phyloP scores from a whole-genome alignment of 495 filamentous ascomycete genomes.

The Rostrohypoxylon terebratum region DNA sequence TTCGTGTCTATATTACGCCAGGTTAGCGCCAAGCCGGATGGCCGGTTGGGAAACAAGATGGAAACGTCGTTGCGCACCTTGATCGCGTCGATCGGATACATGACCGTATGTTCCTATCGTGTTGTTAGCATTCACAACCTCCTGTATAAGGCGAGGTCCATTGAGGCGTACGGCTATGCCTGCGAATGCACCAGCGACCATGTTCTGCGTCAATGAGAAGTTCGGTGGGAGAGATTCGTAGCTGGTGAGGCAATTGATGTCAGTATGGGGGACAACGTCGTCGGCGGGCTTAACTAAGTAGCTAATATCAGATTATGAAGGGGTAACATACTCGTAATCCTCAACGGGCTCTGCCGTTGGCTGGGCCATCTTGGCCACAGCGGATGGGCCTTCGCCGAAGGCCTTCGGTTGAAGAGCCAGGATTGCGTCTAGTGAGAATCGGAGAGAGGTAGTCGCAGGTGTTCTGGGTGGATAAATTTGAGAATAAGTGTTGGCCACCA shows the following conservation, averaged over 20 bases:
- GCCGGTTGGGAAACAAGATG: slow-evolving; percentile 5
- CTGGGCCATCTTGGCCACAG: slow-evolving; percentile 70
- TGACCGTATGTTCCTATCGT: slow-evolving; percentile 83
- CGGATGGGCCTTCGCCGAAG: slow-evolving; percentile 65
- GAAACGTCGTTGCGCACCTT: slow-evolving; percentile 73
- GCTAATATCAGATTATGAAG: background rate
- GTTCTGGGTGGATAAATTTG: background rate
- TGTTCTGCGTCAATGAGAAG: slow-evolving; percentile 75
- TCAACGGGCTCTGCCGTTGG: slow-evolving; percentile 65
- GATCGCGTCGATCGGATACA: slow-evolving; percentile 98
- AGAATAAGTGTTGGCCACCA: background rate
- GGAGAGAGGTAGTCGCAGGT: slow-evolving; percentile 20
- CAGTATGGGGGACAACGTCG: slow-evolving; percentile 21
- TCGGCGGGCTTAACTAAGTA: background rate
- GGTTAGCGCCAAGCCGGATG: slow-evolving; percentile 29
- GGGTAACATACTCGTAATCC: slow-evolving; percentile 66
- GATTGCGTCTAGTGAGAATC: slow-evolving; percentile 52
- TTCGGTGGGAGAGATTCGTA: slow-evolving; percentile 71
- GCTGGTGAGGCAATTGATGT: slow-evolving; percentile 49
- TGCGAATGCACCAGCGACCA: slow-evolving; percentile 94
- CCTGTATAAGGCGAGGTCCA: background rate
- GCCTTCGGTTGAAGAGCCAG: slow-evolving; percentile 66
- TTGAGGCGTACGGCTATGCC: slow-evolving; percentile 82
- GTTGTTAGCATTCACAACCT: slow-evolving; percentile 40
- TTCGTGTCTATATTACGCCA: slow-evolving; percentile 77